A percentile compares a stretch with the other conserved stretches of the same genome.
These are phyloP conservation scores for Cornus suecica DNA, from an alignment of 148 eudicot genomes.

Conservation along the genomic window DNA sequence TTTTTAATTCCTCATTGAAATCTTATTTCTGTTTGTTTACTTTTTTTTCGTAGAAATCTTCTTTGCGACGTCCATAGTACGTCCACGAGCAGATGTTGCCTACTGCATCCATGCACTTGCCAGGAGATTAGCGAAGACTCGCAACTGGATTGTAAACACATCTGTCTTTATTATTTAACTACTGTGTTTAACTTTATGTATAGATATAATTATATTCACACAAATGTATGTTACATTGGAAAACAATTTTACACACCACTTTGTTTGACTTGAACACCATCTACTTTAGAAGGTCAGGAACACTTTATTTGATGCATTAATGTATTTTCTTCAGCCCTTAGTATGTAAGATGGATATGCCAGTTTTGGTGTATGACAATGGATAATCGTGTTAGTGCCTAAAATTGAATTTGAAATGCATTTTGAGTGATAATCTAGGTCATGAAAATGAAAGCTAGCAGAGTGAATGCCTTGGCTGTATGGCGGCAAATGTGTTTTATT, in stretches of 20 bases:
- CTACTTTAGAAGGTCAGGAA: neutral
- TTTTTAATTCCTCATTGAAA: neutral
- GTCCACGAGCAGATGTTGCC: constrained; percentile 90
- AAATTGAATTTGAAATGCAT: neutral
- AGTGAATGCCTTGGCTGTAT: neutral
- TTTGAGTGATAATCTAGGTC: neutral
- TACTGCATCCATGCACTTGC: constrained; percentile 95
- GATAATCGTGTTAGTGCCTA: neutral
- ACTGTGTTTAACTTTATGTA: no score
- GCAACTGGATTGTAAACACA: constrained; percentile 83
- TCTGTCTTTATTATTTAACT: neutral
- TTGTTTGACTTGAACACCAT: no score
- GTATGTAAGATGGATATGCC: neutral
- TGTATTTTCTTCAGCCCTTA: neutral
- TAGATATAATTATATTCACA: no score
- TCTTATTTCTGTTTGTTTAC: neutral
- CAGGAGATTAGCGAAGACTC: constrained; percentile 81
- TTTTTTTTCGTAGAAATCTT: constrained; percentile 49
- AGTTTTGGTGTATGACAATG: neutral
- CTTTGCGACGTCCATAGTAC: constrained; percentile 65
- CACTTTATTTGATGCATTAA: neutral
- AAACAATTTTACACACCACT: no score
- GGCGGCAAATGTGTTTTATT: neutral
- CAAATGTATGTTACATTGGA: no score
- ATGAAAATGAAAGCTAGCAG: no score